A percentile compares a stretch with the other conserved stretches of the same genome.
phyloP scores from a whole-genome alignment of 306 rosid genomes.

The Pachyrhizus erosus region DNA sequence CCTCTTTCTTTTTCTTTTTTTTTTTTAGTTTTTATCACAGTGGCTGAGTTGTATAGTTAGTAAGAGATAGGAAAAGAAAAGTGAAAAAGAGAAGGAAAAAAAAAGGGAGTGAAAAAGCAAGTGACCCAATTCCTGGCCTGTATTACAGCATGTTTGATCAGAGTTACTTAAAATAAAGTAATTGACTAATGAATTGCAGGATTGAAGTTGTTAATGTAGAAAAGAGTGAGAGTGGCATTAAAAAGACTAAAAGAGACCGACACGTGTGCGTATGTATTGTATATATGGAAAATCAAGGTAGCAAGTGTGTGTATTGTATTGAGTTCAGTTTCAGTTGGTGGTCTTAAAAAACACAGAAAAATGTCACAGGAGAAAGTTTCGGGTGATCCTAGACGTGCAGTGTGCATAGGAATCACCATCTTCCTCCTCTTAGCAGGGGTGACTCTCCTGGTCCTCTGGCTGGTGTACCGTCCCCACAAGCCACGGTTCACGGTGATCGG shows the following conservation, averaged over 20 bases:
- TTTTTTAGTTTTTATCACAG: neutral
- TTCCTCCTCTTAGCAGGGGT: slow-evolving; percentile 63
- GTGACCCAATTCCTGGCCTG: neutral
- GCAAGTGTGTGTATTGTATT: too few relatives aligned
- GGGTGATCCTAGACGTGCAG: slow-evolving; percentile 26
- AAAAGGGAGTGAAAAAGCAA: neutral
- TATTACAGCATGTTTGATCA: neutral
- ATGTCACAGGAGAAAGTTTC: neutral
- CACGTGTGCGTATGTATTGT: too few relatives aligned
- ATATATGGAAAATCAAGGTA: too few relatives aligned
- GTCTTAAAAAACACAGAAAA: too few relatives aligned
- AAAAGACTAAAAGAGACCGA: too few relatives aligned
- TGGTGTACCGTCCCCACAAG: slow-evolving; percentile 78
- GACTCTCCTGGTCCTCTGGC: slow-evolving; percentile 71
- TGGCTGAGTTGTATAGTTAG: neutral
- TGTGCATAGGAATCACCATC: slow-evolving; percentile 64
- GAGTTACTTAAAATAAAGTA: neutral
- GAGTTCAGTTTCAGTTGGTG: too few relatives aligned
- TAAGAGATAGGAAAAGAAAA: neutral
- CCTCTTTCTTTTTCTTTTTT: too few relatives aligned
- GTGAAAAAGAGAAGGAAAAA: neutral
- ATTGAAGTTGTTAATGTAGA: too few relatives aligned
- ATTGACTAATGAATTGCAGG: neutral
- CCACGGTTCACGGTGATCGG: slow-evolving; percentile 75
- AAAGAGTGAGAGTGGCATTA: too few relatives aligned